Evolutionary conservation across 208 protist genomes (phyloP).

Genomic region (Acanthamoeba royreba): DNA sequence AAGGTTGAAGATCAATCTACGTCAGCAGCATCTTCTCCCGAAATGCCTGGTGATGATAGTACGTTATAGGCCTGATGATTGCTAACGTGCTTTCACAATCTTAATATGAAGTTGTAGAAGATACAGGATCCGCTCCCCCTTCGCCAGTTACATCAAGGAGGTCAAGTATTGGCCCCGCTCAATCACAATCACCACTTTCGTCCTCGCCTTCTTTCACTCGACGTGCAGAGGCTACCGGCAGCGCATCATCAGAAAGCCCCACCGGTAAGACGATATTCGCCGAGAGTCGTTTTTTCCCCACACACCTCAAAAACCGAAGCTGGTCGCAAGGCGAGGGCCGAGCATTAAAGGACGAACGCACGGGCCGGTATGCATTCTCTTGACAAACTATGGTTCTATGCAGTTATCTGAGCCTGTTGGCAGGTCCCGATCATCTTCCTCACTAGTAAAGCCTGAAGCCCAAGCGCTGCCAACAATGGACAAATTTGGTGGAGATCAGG

Average conservation of each 20-base stretch:
- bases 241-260: too few species aligned
- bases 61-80: too few species aligned
- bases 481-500: neutral
- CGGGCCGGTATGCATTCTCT: neutral
- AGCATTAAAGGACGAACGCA: neutral
- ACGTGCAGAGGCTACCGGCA: too few species aligned
- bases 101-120: too few species aligned
- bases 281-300: neutral
- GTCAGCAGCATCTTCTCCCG: neutral
- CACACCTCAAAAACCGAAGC: neutral
- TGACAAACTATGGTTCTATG: neutral
- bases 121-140: too few species aligned
- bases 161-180: too few species aligned
- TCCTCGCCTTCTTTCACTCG: too few species aligned
- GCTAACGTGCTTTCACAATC: too few species aligned
- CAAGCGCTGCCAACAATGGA: neutral
- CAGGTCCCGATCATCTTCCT: neutral
- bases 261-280: too few species aligned
- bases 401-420: neutral
- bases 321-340: neutral
- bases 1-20: neutral
- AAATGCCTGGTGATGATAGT: neutral
- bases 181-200: too few species aligned
- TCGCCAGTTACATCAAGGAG: too few species aligned
- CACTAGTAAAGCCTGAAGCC: neutral